phyloP scores from a whole-genome alignment of 768 basidiomycete species.

The Podaxis sp. region DNA sequence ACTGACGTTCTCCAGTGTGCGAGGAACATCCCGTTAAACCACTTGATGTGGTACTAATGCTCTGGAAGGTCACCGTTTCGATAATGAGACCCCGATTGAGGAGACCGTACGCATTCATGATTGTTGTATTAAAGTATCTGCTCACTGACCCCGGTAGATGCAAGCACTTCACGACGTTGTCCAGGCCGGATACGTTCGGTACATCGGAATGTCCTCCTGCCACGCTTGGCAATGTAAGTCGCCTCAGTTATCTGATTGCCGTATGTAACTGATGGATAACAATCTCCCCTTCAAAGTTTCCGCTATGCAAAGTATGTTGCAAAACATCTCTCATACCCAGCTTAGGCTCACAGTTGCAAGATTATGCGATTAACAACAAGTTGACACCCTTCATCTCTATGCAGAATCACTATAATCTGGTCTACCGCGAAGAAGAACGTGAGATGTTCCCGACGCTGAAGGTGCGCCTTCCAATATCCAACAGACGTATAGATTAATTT shows the following conservation, averaged over 20 bases:
- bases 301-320: constrained; percentile 51
- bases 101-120: constrained; percentile 40
- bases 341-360: constrained; percentile 25
- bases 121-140: not conserved
- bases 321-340: too few species aligned
- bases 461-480: constrained; percentile 24
- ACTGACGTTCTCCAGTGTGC: constrained; percentile 74
- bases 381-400: constrained; percentile 63
- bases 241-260: not conserved
- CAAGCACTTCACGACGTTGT: constrained; percentile 68
- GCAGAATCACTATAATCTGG: constrained; percentile 62
- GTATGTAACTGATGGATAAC: not conserved
- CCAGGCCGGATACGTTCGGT: constrained; percentile 59
- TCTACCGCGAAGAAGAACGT: constrained; percentile 65
- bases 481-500: not conserved
- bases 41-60: constrained; percentile 28
- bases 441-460: constrained; percentile 62
- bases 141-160: constrained; percentile 39
- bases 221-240: constrained; percentile 53
- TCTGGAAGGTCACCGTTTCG: constrained; percentile 52
- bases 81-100: constrained; percentile 57
- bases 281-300: constrained; percentile 31
- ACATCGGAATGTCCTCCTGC: constrained; percentile 59
- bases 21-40: constrained; percentile 5
- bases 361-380: constrained; percentile 58